phyloP scores from a whole-genome alignment of 805 yeast genomes.

The Saturnispora bothae region DNA sequence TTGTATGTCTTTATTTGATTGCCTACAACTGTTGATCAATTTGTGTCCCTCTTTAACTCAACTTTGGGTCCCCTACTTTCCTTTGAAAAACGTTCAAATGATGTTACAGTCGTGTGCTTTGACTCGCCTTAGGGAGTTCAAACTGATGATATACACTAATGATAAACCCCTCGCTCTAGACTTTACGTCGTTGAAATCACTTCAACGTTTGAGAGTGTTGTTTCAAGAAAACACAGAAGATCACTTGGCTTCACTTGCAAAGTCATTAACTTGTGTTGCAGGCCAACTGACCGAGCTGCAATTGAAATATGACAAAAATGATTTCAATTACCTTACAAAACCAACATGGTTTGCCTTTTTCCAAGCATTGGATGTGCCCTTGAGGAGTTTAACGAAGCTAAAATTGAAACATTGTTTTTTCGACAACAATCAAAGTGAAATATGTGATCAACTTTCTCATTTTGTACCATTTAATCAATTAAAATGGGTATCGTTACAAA shows the following conservation, averaged over 20 bases:
- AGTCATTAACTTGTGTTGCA: constrained; percentile 7
- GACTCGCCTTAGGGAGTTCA: constrained; percentile 7
- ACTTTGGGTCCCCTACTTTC: constrained; percentile 11
- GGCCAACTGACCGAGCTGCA: constrained; percentile 12
- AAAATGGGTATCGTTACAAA: constrained; percentile 14
- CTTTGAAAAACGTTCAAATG: constrained; percentile 1
- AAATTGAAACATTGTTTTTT: constrained; percentile 19
- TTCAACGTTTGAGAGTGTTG: constrained; percentile 13
- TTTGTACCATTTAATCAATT: constrained; percentile 25
- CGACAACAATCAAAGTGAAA: constrained; percentile 13
- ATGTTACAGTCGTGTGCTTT: not conserved
- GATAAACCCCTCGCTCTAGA: constrained; percentile 6
- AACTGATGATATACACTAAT: constrained; percentile 12
- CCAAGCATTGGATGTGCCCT: constrained; percentile 2
- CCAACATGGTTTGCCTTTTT: constrained; percentile 24
- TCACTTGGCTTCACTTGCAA: constrained; percentile 10
- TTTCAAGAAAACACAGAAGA: constrained; percentile 18
- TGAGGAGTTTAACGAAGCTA: constrained; percentile 12
- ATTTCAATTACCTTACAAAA: constrained; percentile 17
- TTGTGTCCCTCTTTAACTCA: constrained; percentile 13
- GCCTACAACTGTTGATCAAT: constrained; percentile 11
- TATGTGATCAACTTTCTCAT: constrained; percentile 27
- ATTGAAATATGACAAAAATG: constrained; percentile 15
- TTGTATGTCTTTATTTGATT: constrained; percentile 14
- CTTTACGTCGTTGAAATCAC: constrained; percentile 3